phyloP scores from a whole-genome alignment of 2,329 filamentous ascomycete genomes.

The Juglanconis oblonga region DNA sequence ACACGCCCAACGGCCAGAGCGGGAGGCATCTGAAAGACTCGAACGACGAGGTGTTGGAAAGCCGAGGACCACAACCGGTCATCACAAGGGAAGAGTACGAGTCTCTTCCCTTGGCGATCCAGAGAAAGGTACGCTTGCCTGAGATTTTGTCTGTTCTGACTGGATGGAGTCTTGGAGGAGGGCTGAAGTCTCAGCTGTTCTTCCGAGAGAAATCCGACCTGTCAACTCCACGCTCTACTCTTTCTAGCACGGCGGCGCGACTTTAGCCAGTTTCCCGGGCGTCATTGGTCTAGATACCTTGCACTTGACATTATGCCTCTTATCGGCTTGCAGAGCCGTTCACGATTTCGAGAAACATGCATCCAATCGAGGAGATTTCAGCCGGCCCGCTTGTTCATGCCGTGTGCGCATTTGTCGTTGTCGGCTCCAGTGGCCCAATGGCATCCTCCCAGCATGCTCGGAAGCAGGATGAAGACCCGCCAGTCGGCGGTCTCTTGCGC shows the following conservation, averaged over 20 bases:
- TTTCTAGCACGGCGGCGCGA: neutral
- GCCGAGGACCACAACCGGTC: conserved; percentile 11
- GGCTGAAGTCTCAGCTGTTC: neutral
- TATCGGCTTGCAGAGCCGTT: neutral
- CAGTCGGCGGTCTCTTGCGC: neutral
- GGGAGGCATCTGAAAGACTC: conserved; percentile 10
- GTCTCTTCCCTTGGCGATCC: conserved; percentile 46
- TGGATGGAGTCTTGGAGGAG: neutral
- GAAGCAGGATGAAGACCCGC: too few relatives aligned
- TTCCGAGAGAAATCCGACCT: neutral
- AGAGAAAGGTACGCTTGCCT: conserved; percentile 44
- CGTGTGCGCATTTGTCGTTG: too few relatives aligned
- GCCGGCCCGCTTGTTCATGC: conserved; percentile 8
- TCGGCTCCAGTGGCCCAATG: conserved; percentile 6
- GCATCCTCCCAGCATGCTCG: too few relatives aligned
- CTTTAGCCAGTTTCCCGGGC: neutral
- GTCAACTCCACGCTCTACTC: neutral
- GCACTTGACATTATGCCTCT: too few relatives aligned
- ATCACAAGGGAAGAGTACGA: conserved; percentile 48
- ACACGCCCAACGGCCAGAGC: conserved; percentile 7
- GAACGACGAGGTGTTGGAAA: conserved; percentile 1
- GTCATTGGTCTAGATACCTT: neutral
- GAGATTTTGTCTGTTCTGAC: neutral
- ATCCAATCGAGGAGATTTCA: conserved; percentile 1
- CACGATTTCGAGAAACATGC: neutral